phyloP scores from a whole-genome alignment of 2,329 filamentous ascomycete species.

The Aspergillus piperis region DNA sequence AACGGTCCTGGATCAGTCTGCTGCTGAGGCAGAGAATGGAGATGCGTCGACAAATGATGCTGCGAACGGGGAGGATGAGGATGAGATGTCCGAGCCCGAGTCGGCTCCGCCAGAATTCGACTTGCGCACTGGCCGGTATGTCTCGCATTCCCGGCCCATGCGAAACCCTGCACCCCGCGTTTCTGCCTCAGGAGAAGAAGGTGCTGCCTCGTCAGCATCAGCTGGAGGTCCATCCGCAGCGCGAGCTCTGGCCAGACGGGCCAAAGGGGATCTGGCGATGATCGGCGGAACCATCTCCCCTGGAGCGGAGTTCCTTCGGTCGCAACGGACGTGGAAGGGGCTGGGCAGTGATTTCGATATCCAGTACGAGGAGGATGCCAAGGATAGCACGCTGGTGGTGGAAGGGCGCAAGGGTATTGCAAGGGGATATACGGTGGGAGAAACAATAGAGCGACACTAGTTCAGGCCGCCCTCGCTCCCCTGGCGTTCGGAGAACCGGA shows the following conservation, averaged over 20 bases:
- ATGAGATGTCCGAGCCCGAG: conserved; percentile 68
- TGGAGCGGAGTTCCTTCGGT: conserved; percentile 81
- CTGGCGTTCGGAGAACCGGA: neutral
- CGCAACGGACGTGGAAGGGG: conserved; percentile 85
- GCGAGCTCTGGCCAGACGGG: conserved; percentile 62
- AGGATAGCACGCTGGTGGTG: conserved; percentile 67
- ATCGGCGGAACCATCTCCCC: conserved; percentile 88
- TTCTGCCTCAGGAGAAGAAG: conserved; percentile 26
- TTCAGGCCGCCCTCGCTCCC: neutral
- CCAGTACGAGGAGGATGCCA: conserved; percentile 54
- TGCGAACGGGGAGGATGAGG: conserved; percentile 53
- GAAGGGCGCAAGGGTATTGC: conserved; percentile 87
- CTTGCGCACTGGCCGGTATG: conserved; percentile 80
- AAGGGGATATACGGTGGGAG: conserved; percentile 79
- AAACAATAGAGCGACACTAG: conserved; percentile 47
- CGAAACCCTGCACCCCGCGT: conserved; percentile 38
- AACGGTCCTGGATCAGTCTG: conserved; percentile 55
- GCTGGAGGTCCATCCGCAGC: conserved; percentile 31
- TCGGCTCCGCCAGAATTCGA: conserved; percentile 84
- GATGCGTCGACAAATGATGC: conserved; percentile 26
- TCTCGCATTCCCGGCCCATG: conserved; percentile 65
- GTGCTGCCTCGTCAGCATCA: conserved; percentile 25
- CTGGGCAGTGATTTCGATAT: conserved; percentile 81
- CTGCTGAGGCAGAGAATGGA: conserved; percentile 27
- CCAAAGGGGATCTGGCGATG: conserved; percentile 71